Evolutionary conservation across 768 basidiomycete species (phyloP).

Genomic region (Termitomyces sp.): DNA sequence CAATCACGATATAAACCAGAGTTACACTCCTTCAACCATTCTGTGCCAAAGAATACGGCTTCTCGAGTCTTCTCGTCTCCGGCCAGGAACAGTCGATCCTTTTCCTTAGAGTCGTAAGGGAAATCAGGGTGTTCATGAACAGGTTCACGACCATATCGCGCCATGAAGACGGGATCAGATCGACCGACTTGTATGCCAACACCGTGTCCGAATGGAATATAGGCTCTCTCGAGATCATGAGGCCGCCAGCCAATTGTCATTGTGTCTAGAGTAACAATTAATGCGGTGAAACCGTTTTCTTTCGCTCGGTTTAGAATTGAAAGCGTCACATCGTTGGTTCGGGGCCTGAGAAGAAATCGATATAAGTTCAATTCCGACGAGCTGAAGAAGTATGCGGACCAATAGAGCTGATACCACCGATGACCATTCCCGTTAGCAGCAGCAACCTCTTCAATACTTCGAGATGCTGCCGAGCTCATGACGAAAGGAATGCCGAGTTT

Average conservation of each 20-base stretch:
- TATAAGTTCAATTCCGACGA: background rate
- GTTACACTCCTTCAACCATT: constrained; percentile 59
- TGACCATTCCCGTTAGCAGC: constrained; percentile 60
- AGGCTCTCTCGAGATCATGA: constrained; percentile 60
- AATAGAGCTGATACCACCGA: constrained; percentile 82
- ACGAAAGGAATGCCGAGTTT: constrained; percentile 62
- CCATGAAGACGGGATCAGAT: constrained; percentile 80
- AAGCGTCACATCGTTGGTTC: constrained; percentile 48
- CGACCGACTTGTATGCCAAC: constrained; percentile 60
- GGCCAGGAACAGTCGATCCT: constrained; percentile 32
- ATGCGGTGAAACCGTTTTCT: constrained; percentile 55
- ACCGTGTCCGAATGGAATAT: constrained; percentile 62
- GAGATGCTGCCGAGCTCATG: constrained; percentile 68
- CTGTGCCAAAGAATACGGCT: constrained; percentile 42
- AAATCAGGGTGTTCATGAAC: constrained; percentile 38
- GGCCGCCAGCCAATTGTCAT: constrained; percentile 72
- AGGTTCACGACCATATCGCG: constrained; percentile 40
- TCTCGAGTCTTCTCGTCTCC: constrained; percentile 44
- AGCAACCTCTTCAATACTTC: constrained; percentile 73
- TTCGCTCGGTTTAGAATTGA: constrained; percentile 66
- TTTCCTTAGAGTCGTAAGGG: constrained; percentile 50
- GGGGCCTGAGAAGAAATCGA: constrained; percentile 42
- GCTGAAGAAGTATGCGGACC: constrained; percentile 30
- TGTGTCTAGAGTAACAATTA: constrained; percentile 79
- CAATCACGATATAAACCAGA: constrained; percentile 61